Evolutionary conservation across 1,139 yeast genomes (phyloP).

Genomic region (Kodamaea fungicola): DNA sequence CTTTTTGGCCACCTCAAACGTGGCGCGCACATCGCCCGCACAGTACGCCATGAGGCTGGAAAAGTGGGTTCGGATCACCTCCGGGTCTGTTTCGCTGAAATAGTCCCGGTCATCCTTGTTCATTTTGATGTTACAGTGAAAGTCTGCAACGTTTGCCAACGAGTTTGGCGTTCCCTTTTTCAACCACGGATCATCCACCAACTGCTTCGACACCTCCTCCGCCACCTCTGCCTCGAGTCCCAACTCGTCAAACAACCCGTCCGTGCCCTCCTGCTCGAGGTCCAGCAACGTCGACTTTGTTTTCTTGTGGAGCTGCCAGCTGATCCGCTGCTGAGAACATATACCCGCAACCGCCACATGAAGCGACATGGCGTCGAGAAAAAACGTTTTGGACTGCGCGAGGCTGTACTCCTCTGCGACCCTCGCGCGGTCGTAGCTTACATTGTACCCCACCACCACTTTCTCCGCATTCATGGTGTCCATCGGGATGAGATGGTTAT

Average conservation of each 20-base stretch:
- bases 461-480: conserved; percentile 47
- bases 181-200: conserved; percentile 72
- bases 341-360: conserved; percentile 91
- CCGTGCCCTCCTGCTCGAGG: not conserved
- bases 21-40: conserved; percentile 77
- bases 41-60: conserved; percentile 70
- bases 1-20: conserved; percentile 65
- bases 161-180: conserved; percentile 75
- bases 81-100: conserved; percentile 56
- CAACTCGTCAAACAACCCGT: not conserved
- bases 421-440: conserved; percentile 87
- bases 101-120: conserved; percentile 65
- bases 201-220: conserved; percentile 22
- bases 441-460: conserved; percentile 82
- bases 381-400: conserved; percentile 66
- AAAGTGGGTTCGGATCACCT: conserved; percentile 56
- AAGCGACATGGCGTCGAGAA: conserved; percentile 85
- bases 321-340: conserved; percentile 86
- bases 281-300: conserved; percentile 9
- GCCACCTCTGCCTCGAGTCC: conserved; percentile 2
- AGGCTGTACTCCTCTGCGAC: conserved; percentile 79
- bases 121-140: conserved; percentile 71
- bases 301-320: conserved; percentile 66
- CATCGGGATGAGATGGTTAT: conserved; percentile 74
- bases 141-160: conserved; percentile 72